Evolutionary conservation across 768 basidiomycete genomes (phyloP).

Genomic region (Pulveroboletus frians): DNA sequence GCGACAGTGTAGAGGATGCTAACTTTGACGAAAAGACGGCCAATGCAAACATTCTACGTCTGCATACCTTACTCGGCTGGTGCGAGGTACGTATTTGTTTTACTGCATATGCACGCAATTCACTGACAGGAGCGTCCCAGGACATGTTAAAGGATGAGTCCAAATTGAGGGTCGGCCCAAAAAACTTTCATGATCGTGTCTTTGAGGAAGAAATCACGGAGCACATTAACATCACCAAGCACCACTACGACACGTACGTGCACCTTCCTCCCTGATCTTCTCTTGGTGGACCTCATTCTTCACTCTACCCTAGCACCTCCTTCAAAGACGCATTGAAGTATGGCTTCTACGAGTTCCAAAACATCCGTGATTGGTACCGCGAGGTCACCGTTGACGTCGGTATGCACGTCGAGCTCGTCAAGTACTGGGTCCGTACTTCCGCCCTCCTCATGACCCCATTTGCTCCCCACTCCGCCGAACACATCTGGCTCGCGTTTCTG

Average conservation of each 20-base stretch:
- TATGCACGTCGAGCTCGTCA: constrained; percentile 87
- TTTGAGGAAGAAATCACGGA: constrained; percentile 91
- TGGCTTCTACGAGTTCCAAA: constrained; percentile 95
- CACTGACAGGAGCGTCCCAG: constrained; percentile 41
- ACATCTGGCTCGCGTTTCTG: constrained; percentile 77
- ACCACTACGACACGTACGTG: constrained; percentile 75
- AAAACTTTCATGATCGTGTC: constrained; percentile 78
- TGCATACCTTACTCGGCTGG: constrained; percentile 89
- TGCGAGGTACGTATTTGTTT: constrained; percentile 63
- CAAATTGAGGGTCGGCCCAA: constrained; percentile 67
- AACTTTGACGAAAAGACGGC: constrained; percentile 99
- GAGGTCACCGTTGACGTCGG: constrained; percentile 84
- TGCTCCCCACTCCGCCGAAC: constrained; percentile 91
- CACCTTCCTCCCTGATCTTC: not conserved
- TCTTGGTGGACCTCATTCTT: not conserved
- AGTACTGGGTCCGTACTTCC: constrained; percentile 79
- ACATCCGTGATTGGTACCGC: constrained; percentile 91
- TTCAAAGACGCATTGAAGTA: constrained; percentile 96
- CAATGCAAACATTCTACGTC: constrained; percentile 90
- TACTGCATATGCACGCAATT: not conserved
- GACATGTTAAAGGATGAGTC: constrained; percentile 73
- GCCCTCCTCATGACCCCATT: constrained; percentile 79
- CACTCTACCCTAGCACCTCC: constrained; percentile 60
- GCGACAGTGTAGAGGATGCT: constrained; percentile 96
- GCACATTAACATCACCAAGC: constrained; percentile 75